phyloP scores from a whole-genome alignment of 2,329 filamentous ascomycete species.

The Chalara sp. region DNA sequence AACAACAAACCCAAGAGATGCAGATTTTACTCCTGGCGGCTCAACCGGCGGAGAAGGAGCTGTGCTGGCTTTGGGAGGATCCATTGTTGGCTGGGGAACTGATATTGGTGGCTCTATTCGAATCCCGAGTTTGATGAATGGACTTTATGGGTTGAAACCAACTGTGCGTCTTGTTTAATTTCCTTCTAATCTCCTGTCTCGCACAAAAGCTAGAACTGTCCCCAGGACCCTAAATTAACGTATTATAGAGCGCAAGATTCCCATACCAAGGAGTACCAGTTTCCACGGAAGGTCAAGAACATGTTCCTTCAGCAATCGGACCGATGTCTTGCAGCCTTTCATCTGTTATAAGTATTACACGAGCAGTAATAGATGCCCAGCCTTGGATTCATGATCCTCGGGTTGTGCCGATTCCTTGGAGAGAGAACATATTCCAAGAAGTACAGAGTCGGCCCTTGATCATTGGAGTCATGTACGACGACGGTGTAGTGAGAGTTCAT shows the following conservation, averaged over 20 bases:
- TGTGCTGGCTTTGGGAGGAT: conserved; percentile 33
- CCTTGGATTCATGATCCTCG: conserved; percentile 50
- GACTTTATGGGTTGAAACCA: no score
- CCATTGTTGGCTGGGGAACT: conserved; percentile 41
- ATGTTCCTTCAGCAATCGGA: conserved; percentile 56
- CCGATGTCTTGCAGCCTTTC: conserved; percentile 47
- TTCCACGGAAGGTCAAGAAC: conserved; percentile 57
- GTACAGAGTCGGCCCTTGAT: background rate
- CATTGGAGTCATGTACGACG: background rate
- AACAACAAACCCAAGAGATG: conserved; percentile 38
- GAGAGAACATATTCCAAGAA: conserved; percentile 25
- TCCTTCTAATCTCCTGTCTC: no score
- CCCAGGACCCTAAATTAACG: no score
- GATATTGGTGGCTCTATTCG: conserved; percentile 45
- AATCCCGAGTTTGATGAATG: conserved; percentile 13
- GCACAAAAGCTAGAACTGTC: no score
- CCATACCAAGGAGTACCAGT: conserved; percentile 53
- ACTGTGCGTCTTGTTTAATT: no score
- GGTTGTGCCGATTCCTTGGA: conserved; percentile 48
- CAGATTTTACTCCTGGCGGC: conserved; percentile 38
- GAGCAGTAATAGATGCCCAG: conserved; percentile 36
- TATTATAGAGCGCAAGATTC: conserved; percentile 27
- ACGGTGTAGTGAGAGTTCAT: background rate
- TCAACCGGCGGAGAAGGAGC: conserved; percentile 39
- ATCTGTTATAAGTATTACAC: conserved; percentile 43